Base-by-base conservation (phyloP, 495 filamentous ascomycete species). In the Aspergillus mulundensis region DNA sequence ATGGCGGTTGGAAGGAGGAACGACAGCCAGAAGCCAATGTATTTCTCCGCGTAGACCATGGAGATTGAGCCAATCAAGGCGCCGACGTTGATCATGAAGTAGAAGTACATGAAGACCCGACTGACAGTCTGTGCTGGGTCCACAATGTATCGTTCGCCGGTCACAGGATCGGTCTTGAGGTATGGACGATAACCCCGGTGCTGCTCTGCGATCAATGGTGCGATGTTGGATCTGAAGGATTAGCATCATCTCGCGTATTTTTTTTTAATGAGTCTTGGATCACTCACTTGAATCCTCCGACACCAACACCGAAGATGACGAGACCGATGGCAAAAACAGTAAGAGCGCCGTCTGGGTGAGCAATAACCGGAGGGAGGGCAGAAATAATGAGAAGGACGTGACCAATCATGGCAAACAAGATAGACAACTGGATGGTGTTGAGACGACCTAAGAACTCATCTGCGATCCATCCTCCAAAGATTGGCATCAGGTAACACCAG, bases 11-110 rank as follows among this genome's bases (percentile, higher is more conserved):
- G 85, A 15, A 89, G 73, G 6, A 80, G 70, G 62, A 69, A 89
- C 0, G 85, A 75, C n/a, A 89, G 79, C 78, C 81, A 91, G 72
- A 88, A 91, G 28, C 87, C 87, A 51, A 90, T 84, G 53, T 87
- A 88, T 59, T 87, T 83, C 70, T 88, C 87, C 7, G 81, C 81
- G 62, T 87, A 88, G 24, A 82, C 81, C 83, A 87, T 81, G 30
- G 61, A 65, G 20, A 81, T 66, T 41, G 73, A 69, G 3, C 79
- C 85, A 24, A 77, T 34, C 16, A 88, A 62, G 7, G 80, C 74
- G 19, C 72, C 77, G 19, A 81, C 53, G 56, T 81, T 82, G 60
- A 77, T 76, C 55, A 88, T 73, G 48, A 69, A 79, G 81, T 66
- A 78, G 60, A 72, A 74, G 58, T 70, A 71, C 30, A 71, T 60